These are phyloP conservation scores for Cercospora sesami DNA, from an alignment of 2,329 filamentous ascomycete species.

Conservation along the genomic window DNA sequence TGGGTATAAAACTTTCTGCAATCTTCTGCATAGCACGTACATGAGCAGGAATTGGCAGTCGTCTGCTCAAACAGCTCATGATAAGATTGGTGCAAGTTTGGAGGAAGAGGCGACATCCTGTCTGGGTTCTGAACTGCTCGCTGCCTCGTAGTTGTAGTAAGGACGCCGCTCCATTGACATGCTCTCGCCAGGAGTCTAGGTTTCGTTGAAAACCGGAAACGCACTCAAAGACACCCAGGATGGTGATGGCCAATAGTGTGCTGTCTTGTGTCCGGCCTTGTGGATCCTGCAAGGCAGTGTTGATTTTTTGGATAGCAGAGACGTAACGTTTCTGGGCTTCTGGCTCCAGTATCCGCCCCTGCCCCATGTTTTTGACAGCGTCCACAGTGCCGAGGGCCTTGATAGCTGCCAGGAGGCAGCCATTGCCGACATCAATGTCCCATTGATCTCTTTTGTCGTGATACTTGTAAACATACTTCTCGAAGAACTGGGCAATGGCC, in stretches of 20 bases:
- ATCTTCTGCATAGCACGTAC: conserved; percentile 18
- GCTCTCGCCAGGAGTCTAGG: conserved; percentile 55
- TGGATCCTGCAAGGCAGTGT: conserved; percentile 16
- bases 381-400: conserved; percentile 20
- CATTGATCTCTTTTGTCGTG: conserved; percentile 19
- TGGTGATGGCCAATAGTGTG: conserved; percentile 50
- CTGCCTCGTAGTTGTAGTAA: conserved; percentile 21
- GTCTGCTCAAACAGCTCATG: conserved; percentile 20
- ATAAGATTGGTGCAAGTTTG: conserved; percentile 22
- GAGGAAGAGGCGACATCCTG: conserved; percentile 20
- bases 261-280: conserved; percentile 17
- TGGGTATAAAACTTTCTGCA: conserved; percentile 16
- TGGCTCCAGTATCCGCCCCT: conserved; percentile 6
- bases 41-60: conserved; percentile 21
- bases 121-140: conserved; percentile 21
- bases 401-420: conserved; percentile 17
- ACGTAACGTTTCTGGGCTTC: conserved; percentile 22
- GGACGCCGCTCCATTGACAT: conserved; percentile 23
- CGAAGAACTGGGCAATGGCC: conserved; percentile 20
- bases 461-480: conserved; percentile 22
- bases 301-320: conserved; percentile 17
- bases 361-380: conserved; percentile 14
- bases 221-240: conserved; percentile 62
- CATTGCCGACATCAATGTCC: conserved; percentile 22
- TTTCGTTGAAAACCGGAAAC: conserved; percentile 62